Base-by-base conservation (phyloP, 192 early-diverging fungal species). In the Gamsiella multidivaricata region DNA sequence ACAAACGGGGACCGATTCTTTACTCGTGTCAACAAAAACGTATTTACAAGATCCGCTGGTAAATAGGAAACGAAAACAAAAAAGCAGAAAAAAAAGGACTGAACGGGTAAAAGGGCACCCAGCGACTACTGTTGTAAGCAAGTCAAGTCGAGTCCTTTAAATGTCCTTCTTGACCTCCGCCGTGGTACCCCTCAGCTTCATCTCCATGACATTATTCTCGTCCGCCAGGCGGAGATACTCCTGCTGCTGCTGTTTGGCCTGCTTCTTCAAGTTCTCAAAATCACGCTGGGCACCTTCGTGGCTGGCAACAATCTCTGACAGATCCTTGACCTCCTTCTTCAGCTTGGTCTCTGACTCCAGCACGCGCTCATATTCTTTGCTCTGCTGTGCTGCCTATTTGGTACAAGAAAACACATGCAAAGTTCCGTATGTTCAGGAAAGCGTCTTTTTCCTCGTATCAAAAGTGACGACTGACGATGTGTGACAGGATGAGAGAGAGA, bases 221-320 rank as follows among this genome's bases (percentile, higher is more conserved):
- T 84, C 83, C 7, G 80, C 70, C 63, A 84, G 42, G 50, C 81
- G 69, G 41, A 76, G 26, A 51, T 82, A 84, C 47, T 84, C 83
- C 15, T 78, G 33, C 29, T 65, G 49, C 45, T 84, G 80, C 45
- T 84, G 69, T 20, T 61, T 50, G 3, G 80, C 80, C 53, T 84
- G 83, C 59, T 84, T 82, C 57, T 84, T 81, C 63, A 84, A 54
- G 32, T 50, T 82, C 15, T 84, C 83, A 18, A 84, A 66, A 34
- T 84, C 80, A 47, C 71, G 50, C 32, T 60, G 63, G 18, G 42
- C 52, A 17, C 65, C 67, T 2, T 43, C 47, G 37, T 78, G 53
- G 37, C 46, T 78, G 46, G 65, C 53, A 10, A 69, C 74, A 37
- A 78, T 59, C 54, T 68, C 66, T 9, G 28, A 47, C 17, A 82